Base-by-base conservation (phyloP, 2,329 filamentous ascomycete species). In the Pseudocercospora crystallina region DNA sequence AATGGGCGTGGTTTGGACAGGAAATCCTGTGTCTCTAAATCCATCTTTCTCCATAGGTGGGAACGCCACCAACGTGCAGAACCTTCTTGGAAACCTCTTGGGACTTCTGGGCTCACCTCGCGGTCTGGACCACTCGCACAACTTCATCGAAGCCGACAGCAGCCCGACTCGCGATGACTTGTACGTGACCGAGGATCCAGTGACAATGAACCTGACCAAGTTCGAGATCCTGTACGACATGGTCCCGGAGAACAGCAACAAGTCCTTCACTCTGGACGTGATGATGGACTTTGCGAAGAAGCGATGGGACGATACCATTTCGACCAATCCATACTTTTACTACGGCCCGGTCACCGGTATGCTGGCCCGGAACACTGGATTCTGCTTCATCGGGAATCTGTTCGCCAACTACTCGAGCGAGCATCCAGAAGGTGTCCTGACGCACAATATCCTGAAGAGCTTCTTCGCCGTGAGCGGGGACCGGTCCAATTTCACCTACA, bases 111-210 rank as follows among this genome's bases (percentile, higher is more conserved):
- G 60, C 3, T 39, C 42, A 30, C 63, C 64, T 12, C 52, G 60
- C 40, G 67, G 66, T 12, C 69, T 82, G 2, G 65, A 66, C 11
- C 75, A 76, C n/a, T 75, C 74, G 2, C 80, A 83, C 62, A 80
- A 81, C 61, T 74, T 76, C 48, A 77, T 80, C 58, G 80, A 82
- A 67, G 68, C 74, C 0, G 80, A 82, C 62, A 75, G 70, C 0
- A 81, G 78, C 37, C 71, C 73, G 38, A 80, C 78, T 0, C 73
- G 79, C 2, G 72, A 75, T 32, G 79, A 82, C 50, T 64, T 83
- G 0, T 82, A 82, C 61, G 49, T 63, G 3, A 61, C 59, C 13
- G 59, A 76, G 4, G 74, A 82, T 54, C 73, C 73, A 45, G 74
- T 73, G 46, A 73, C 72, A 13, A 70, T 82, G 65, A 77, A 80